Base-by-base conservation (phyloP, 495 filamentous ascomycete genomes). In the Podospora pseudocomata region DNA sequence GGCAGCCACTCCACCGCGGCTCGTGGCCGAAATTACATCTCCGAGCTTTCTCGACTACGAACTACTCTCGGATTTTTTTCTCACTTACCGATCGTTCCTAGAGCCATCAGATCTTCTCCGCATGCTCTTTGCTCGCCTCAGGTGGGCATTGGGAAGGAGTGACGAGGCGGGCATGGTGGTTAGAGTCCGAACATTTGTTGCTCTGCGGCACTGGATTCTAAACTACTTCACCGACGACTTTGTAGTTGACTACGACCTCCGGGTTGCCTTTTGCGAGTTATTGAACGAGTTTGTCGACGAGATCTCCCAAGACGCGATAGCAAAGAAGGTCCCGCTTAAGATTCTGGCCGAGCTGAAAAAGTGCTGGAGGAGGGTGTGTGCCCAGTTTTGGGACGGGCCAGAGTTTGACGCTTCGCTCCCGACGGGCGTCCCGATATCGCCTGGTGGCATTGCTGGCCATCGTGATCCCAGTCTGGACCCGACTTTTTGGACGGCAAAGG, bases 161-260 rank as follows among this genome's bases (percentile, higher is more conserved):
- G 92, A 96, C 73, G 92, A 97, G 73, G 89, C 89, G 68, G 96
- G 95, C 13, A 89, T 91, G 71, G 91, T 98, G 30, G 96, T 99
- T 20, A 86, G 92, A 62, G 96, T 99, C 60, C 89, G 95, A 60
- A 95, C 93, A 0, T 99, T 99, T 81, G 96, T 97, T 26, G 95
- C 96, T 27, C 85, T 98, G 49, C 90, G 95, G 68, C 95, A 99
- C 76, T 99, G 95, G 95, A 94, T 99, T 67, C 79, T 99, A 70
- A 99, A 99, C 74, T 99, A 98, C 75, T 98, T 97, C 73, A 85
- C 91, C 27, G 96, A 98, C 77, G 95, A 99, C 76, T 99, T 97
- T 76, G 88, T 96, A 20, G 84, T 90, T n/a, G 88, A 94, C 73
- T 88, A 91, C 70, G 81, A 88, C 62, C 81, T 99, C 7, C 89